phyloP scores from a whole-genome alignment of 1,139 yeast genomes.

The Sugiyamaella paludigena region DNA sequence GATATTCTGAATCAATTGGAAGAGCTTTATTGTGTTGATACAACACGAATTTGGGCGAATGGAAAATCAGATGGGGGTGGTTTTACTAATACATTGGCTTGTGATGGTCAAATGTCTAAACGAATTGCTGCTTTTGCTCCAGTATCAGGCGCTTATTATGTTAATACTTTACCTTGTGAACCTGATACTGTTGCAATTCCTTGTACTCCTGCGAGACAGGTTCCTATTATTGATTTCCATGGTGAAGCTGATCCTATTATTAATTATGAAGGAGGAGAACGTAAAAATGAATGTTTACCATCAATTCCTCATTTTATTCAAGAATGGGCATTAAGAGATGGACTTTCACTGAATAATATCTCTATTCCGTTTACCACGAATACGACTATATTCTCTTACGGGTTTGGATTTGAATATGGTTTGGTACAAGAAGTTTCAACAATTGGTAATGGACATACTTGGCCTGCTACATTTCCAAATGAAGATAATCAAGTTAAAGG shows the following conservation, averaged over 20 bases:
- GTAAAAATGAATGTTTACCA: conserved; percentile 9
- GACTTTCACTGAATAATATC: not conserved
- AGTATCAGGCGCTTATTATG: conserved; percentile 6
- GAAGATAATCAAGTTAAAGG: conserved; percentile 4
- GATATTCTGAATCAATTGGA: conserved; percentile 8
- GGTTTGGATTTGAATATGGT: conserved; percentile 3
- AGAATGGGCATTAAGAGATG: conserved; percentile 10
- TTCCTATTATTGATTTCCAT: conserved; percentile 12
- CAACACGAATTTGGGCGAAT: conserved; percentile 6
- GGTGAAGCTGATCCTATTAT: conserved; percentile 8
- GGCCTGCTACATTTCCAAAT: conserved; percentile 13
- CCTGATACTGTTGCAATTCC: conserved; percentile 2
- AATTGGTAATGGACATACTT: conserved; percentile 9
- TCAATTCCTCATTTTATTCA: conserved; percentile 9
- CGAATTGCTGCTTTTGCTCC: conserved; percentile 8
- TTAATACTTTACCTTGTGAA: conserved; percentile 1
- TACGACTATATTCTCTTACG: conserved; percentile 6
- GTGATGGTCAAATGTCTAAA: conserved; percentile 1
- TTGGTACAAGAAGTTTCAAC: conserved; percentile 4
- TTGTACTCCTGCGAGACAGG: conserved; percentile 5
- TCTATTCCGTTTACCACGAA: conserved; percentile 3
- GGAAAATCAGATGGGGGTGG: conserved; percentile 7
- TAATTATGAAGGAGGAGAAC: conserved; percentile 5
- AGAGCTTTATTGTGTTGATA: conserved; percentile 6
- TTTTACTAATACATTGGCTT: conserved; percentile 4